Evolutionary conservation across 352 stramenopile genomes (phyloP), one percentile per base, ranked within the genome.

Genomic region (Elongisporangium undulatum): DNA sequence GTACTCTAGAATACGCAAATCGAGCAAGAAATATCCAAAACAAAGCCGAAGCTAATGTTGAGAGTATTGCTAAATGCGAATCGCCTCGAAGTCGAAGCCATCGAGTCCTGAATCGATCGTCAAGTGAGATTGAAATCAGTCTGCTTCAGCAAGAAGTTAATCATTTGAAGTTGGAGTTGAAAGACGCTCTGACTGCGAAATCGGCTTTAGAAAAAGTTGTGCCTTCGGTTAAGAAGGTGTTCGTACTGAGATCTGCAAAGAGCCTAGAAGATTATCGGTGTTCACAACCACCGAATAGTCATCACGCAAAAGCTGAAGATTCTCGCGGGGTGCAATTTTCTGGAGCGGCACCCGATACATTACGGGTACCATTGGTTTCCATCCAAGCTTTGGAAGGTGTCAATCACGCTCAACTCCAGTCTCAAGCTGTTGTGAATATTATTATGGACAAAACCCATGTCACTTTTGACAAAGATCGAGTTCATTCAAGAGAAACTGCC

Each of bases 1-100:
- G 61, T 51, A 94, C 84, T 0, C 66, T 94, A 13, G 78, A 90
- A 53, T 94, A 91, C 34, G 84, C 82, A 15, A 89, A 92, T 50
- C 73, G 84, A 23, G 82, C 76, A 9, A 67, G 79, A 1, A 87
- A 79, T 55, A 92, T 92, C 54, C 78, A 91, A 51, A 94, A 92
- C 69, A 90, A 90, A 53, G 77, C 71, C 0, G 69, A 80, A 29
- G 86, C 87, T 54, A 89, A 87, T 55, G 54, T 86, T 8, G 68
- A 90, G 54, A 68, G 64, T 6, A 3, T 72, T 6, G 39, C 39
- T 8, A 4, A 24, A 12, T 48, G 29, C 17, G 45, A 41, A 8
- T 67, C 60, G 12, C 57, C 61, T 41, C 52, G 53, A 1, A 69
- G 50, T 21, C 29, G 29, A 41, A 41, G 29, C 29, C 29, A 41